Percentiles rank a stretch among this genome's conserved stretches.
Conservation (phyloP, 257 asterid species). For the Capsicum baccatum region DNA sequence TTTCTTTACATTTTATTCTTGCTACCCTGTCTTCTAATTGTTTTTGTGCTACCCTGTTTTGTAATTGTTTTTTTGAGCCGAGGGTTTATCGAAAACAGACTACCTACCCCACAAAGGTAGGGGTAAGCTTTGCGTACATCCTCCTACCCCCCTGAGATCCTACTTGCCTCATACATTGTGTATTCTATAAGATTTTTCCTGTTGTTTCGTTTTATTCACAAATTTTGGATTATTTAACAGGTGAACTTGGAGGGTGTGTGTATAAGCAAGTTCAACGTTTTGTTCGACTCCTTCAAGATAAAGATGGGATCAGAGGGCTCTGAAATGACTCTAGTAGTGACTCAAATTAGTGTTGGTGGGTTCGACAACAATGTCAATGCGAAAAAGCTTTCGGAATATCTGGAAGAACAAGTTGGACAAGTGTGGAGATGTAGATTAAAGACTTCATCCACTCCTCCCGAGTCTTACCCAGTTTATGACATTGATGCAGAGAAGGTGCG, state of each 20-base stretch:
- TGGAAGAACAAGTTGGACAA: slow-evolving; percentile 64
- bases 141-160: not conserved
- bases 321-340: slow-evolving; percentile 52
- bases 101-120: not conserved
- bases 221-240: slow-evolving; percentile 19
- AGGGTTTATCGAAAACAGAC: not conserved
- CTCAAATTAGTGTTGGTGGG: slow-evolving; percentile 91
- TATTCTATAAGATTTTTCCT: not conserved
- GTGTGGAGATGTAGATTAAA: slow-evolving; percentile 93
- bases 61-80: not conserved
- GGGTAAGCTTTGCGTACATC: not conserved
- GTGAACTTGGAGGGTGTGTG: slow-evolving; percentile 27
- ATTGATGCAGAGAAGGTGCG: slow-evolving; percentile 43
- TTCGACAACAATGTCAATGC: slow-evolving; percentile 62
- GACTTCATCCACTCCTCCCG: slow-evolving; percentile 90
- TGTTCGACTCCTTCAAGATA: not conserved
- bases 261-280: slow-evolving; percentile 8
- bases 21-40: not conserved
- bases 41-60: not conserved
- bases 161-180: not conserved
- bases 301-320: slow-evolving; percentile 58
- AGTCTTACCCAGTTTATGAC: slow-evolving; percentile 65
- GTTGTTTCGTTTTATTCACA: not conserved
- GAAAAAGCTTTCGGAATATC: slow-evolving; percentile 56
- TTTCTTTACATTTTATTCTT: not conserved